A percentile compares a stretch with the other conserved stretches of the same genome.
Conservation (phyloP, 2,329 filamentous ascomycete species). For the Colletotrichum acutatum region DNA sequence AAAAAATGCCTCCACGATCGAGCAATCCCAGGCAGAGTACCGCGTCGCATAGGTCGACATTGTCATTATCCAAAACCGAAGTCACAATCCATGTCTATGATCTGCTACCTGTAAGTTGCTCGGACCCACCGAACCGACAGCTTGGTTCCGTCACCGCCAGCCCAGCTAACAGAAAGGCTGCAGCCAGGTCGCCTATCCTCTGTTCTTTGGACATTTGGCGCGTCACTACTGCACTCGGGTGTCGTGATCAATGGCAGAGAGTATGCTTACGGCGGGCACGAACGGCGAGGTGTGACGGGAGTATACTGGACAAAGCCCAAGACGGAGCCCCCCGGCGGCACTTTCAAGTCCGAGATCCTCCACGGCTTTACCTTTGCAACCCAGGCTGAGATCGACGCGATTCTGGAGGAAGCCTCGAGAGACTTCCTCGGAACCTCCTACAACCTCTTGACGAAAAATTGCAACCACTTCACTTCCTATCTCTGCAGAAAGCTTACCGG, state of each 20-base stretch:
- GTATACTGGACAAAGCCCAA: conserved; percentile 85
- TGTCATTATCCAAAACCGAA: conserved; percentile 78
- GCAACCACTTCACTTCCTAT: conserved; percentile 87
- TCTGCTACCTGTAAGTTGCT: conserved; percentile 70
- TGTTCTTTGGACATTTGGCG: conserved; percentile 80
- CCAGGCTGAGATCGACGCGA: conserved; percentile 75
- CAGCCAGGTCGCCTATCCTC: conserved; percentile 81
- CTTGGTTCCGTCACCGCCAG: background rate
- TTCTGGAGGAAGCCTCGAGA: conserved; percentile 75
- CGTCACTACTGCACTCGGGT: conserved; percentile 83
- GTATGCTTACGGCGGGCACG: conserved; percentile 88
- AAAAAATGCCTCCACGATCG: conserved; percentile 31
- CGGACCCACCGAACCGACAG: conserved; percentile 22
- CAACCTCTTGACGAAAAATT: conserved; percentile 85
- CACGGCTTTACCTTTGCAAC: conserved; percentile 82
- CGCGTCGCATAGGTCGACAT: conserved; percentile 68
- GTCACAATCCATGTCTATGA: conserved; percentile 84
- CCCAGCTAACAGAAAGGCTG: conserved; percentile 23
- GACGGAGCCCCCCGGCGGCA: conserved; percentile 79
- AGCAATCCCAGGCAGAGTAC: conserved; percentile 39
- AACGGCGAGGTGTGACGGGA: conserved; percentile 75
- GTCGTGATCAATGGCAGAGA: conserved; percentile 84
- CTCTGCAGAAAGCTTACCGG: conserved; percentile 80
- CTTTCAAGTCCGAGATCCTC: conserved; percentile 78
- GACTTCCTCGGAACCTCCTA: conserved; percentile 81